phyloP scores from a whole-genome alignment of 495 filamentous ascomycete species.

The Lepidopterella palustris region DNA sequence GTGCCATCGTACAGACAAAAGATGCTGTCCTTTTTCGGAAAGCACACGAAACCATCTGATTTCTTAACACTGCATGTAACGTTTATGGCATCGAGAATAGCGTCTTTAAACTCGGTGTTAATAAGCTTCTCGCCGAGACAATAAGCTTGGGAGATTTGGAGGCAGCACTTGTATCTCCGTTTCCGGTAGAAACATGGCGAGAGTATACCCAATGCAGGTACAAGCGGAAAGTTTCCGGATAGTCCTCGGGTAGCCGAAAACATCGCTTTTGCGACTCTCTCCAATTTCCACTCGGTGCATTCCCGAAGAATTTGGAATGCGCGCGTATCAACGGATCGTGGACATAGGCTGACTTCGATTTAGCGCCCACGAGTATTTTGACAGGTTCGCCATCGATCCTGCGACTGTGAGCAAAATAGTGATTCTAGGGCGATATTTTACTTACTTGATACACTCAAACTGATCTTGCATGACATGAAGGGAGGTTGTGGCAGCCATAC shows the following conservation, averaged over 20 bases:
- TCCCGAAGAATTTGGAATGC: conserved; percentile 11
- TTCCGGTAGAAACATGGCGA: conserved; percentile 2
- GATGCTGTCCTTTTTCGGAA: background rate
- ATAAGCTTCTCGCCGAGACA: conserved; percentile 11
- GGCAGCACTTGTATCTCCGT: background rate
- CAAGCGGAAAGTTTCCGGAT: conserved; percentile 14
- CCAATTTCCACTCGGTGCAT: conserved; percentile 21
- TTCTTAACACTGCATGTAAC: background rate
- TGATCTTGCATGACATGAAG: background rate
- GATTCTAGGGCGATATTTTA: background rate
- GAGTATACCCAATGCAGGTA: conserved; percentile 21
- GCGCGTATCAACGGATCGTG: conserved; percentile 17
- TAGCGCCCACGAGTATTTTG: conserved; percentile 6
- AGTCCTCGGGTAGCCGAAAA: conserved; percentile 10
- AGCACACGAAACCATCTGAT: background rate
- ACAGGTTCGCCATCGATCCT: conserved; percentile 7
- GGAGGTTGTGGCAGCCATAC: background rate
- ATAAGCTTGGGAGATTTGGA: conserved; percentile 5
- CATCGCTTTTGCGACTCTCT: background rate
- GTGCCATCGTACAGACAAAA: conserved; percentile 5
- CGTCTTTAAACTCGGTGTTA: conserved; percentile 9
- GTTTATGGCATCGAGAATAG: conserved; percentile 4
- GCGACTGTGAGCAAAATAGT: background rate
- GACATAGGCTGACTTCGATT: conserved; percentile 6
- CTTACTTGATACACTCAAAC: background rate